Base-by-base conservation (phyloP, 2,329 filamentous ascomycete genomes). In the Magnaporthales sp. region DNA sequence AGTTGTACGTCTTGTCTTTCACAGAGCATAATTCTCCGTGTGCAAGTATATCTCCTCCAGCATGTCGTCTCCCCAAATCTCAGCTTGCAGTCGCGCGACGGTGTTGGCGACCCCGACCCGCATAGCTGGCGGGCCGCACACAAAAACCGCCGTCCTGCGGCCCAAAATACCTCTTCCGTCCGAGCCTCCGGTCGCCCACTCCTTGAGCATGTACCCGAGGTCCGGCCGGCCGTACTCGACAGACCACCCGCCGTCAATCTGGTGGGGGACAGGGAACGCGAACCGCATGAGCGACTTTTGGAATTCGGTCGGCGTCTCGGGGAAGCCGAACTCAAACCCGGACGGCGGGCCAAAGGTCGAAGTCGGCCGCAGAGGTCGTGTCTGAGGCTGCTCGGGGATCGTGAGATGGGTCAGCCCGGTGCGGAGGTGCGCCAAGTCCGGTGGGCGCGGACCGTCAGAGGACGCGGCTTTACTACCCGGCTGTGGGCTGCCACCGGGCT, bases 21-120 rank as follows among this genome's bases (percentile, higher is more conserved):
- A 97, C 69, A 97, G 82, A 65, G 93, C 91, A 80, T 97, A 97
- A 76, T 97, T 97, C 82, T 98, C 94, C 3, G 93, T 91, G 80
- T 97, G 94, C 76, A 97, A 78, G 76, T 93, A 97, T 66, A 98
- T 91, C 83, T 97, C 94, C 74, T 97, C 93, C 62, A 90, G 85
- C 72, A 85, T 84, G 38, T 89, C 86, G 71, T 92, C 89, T 6
- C 85, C 88, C 90, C 92, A 93, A 64, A 98, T 93, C 76, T 89
- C 87, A 29, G 86, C 86, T 82, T 98, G 94, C 72, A 97, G 79
- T 67, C 85, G 81, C 2, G 94, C 94, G 27, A 97, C 92, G 0
- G 91, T 91, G 70, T 87, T 91, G n/a, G 91, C 89, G 19, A 97
- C 93, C 71, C 93, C 92, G 13, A 93, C 87, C 69, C 94, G 82